phyloP scores from a whole-genome alignment of 192 early-diverging fungal genomes.

The Backusella sp. region DNA sequence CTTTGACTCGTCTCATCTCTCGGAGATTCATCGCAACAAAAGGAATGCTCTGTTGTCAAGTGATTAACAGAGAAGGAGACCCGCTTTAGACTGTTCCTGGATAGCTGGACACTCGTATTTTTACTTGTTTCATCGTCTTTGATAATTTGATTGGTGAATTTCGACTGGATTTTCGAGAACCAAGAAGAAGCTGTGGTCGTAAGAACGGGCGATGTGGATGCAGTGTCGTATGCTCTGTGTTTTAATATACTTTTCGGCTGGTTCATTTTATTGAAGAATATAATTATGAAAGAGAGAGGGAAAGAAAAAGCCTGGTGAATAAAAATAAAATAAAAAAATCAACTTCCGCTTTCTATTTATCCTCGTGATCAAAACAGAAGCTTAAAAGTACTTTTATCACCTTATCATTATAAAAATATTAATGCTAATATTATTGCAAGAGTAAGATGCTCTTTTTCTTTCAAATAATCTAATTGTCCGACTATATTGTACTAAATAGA shows the following conservation, averaged over 20 bases:
- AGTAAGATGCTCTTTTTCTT: no score
- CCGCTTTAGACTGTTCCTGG: slow-evolving; percentile 37
- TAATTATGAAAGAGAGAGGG: not conserved
- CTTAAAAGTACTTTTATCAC: no score
- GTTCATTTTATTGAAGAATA: not conserved
- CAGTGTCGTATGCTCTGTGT: not conserved
- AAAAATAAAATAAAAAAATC: not conserved
- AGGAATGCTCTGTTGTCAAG: slow-evolving; percentile 44
- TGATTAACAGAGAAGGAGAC: slow-evolving; percentile 54
- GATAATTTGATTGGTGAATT: not conserved
- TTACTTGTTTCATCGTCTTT: not conserved
- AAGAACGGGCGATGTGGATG: not conserved
- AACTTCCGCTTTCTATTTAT: not conserved
- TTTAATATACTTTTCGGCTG: slow-evolving; percentile 23
- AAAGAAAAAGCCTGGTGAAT: not conserved
- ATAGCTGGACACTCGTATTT: not conserved
- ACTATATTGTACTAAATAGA: no score
- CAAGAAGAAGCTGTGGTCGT: slow-evolving; percentile 11
- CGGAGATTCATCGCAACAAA: slow-evolving; percentile 1
- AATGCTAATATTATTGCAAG: no score
- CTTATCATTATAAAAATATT: no score
- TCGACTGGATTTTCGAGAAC: slow-evolving; percentile 26
- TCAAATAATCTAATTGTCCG: no score
- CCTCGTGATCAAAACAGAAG: no score
- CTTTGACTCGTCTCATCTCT: slow-evolving; percentile 9